Evolutionary conservation across 441 rosid species (phyloP), one percentile per base, ranked within the genome.

Genomic region (Syzygium malaccense): DNA sequence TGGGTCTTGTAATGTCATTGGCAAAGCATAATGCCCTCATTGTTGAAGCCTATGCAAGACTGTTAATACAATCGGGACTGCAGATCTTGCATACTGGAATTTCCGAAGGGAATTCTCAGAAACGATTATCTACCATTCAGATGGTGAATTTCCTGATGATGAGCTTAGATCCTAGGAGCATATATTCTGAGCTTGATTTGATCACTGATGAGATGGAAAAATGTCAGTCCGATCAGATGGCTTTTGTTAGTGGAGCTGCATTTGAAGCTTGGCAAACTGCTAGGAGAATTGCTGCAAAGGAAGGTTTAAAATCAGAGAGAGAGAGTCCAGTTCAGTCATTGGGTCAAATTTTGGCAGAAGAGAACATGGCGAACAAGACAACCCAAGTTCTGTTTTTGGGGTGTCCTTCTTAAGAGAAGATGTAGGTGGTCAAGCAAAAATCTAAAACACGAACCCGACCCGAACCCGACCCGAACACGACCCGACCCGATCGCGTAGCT

Each of bases 121-220:
- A 95, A 90, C 88, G 98, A 62, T 91, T 95, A 86, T 92, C 96
- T 33, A 98, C 99, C 4, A 95, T 98, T 88, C 99, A 97, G 90
- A 97, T 98, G 99, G 94, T 98, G 84, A 96, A 95, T 90, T 98
- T 95, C 93, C 91, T 98, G 93, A 96, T 98, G 99, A 98, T 95
- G 93, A 94, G 94, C 88, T 87, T 98, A 91, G 95, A 98, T 90
- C 95, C 94, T 37, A 96, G 98, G 92, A 96, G 99, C 91, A 91
- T 95, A 87, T 91, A 32, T 92, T 95, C 99, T 3, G 97, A 95
- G 93, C 91, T 95, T 71, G 96, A 95, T 87, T 90, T 92, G 92
- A 93, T 98, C 87, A 91, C 91, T 25, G 92, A 91, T 87, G 99
- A 96, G 93, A 96, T 97, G 98, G 98, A 92, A 92, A 96, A 94